Evolutionary conservation across 768 basidiomycete species (phyloP), one percentile per base, ranked within the genome.

Genomic region (Sutorius australiensis): DNA sequence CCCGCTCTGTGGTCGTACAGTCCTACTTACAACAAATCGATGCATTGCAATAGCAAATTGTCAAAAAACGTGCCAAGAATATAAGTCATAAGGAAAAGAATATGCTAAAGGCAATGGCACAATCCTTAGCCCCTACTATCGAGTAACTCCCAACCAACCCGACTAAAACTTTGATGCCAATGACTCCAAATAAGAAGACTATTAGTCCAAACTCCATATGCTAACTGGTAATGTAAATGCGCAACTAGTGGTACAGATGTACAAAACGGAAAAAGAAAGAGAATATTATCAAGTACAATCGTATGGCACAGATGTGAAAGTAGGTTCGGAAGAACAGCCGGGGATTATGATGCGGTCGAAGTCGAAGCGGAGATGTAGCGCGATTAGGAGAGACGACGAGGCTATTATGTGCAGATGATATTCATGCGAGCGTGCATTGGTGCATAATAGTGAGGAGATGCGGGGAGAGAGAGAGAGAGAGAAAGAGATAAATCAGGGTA

Each of bases 401-500:
- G 68, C 61, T 39, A 61, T 71, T 57, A 61, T 46, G 63, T 62
- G 64, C 45, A 51, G 55, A 57, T 61, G 64, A 50, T 69, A 57
- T 58, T 61, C 48, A 58, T 71, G 59, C 45, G 24, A 51, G 53
- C 42, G 60, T 67, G 65, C 39, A 54, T 54, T 56, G 36, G 57
- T 67, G 61, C 50, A 44, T 56, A 48, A 55, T 68, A 59, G 27
- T 34, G 53, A 54, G 41, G 54, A 54, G 51, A 59, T 59, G 59
- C 67, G 66, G 24, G 56, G 49, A 53, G 56, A 48, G 47, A 48
- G 11, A 45, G 41, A 50, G 48, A 41, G 48, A 52, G 41, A 50
- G 48, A 41, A 46, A 52, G 41, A 45, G 65, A 71, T 72, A 70
- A 71, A 56, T 72, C 71, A 70, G 66, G 67, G 68, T 69, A 69